Conservation (phyloP, 139 green algal genomes). For the Chara braunii region DNA sequence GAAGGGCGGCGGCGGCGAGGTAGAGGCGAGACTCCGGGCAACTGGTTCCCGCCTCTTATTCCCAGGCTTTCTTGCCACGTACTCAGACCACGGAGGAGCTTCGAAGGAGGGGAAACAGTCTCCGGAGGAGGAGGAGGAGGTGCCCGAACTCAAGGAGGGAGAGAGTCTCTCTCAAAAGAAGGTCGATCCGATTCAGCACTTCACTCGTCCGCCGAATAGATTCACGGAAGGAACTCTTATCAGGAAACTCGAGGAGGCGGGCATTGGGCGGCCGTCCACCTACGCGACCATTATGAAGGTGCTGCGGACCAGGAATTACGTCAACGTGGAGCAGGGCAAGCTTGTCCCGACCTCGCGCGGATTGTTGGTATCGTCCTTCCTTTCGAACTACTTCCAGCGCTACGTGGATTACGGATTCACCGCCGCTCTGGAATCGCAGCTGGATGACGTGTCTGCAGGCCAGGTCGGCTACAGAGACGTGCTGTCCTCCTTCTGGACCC, state of each 20-base stretch:
- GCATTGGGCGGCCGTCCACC: slow-evolving; percentile 85
- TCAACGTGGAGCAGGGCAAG: neutral
- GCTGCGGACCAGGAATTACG: slow-evolving; percentile 43
- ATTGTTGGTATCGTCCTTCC: slow-evolving; percentile 18
- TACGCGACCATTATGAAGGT: slow-evolving; percentile 76
- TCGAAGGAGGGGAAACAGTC: too few relatives aligned
- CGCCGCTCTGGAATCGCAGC: slow-evolving; percentile 17
- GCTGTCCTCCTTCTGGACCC: slow-evolving; percentile 14
- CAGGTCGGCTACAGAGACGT: neutral
- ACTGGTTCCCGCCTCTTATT: neutral
- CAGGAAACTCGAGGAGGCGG: slow-evolving; percentile 71
- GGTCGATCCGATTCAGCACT: slow-evolving; percentile 47
- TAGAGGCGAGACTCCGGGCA: neutral
- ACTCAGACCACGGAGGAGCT: neutral
- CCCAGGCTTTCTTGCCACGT: neutral
- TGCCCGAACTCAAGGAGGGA: slow-evolving; percentile 17
- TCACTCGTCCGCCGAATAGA: slow-evolving; percentile 64
- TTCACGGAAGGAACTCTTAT: slow-evolving; percentile 68
- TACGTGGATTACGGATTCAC: slow-evolving; percentile 33
- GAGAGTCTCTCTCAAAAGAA: neutral
- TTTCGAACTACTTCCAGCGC: slow-evolving; percentile 15
- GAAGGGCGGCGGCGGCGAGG: too few relatives aligned
- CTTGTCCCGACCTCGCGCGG: slow-evolving; percentile 12
- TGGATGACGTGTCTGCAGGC: slow-evolving; percentile 21
- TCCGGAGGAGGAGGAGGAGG: slow-evolving; percentile 6